Conservation (phyloP, 768 basidiomycete genomes). For the Lentinula boryana region DNA sequence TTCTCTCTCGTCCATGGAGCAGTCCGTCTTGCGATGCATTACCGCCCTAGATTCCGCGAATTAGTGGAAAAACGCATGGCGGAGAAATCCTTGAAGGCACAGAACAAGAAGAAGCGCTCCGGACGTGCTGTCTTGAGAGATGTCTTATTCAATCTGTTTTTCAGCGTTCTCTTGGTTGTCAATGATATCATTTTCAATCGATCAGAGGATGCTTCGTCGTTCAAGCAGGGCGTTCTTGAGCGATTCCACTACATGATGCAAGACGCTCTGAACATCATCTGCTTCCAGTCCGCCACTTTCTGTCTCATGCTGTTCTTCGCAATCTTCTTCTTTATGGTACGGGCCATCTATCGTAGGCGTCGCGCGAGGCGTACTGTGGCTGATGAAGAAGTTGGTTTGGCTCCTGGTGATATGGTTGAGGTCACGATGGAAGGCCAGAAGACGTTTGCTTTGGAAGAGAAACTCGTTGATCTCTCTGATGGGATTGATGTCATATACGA, state of each 20-base stretch:
- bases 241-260: not conserved
- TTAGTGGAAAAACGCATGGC: not conserved
- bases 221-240: not conserved
- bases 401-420: not conserved
- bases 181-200: conserved; percentile 1
- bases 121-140: not conserved
- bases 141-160: not conserved
- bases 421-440: not conserved
- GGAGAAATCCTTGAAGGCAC: not conserved
- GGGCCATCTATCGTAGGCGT: not conserved
- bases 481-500: not conserved
- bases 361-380: not conserved
- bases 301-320: not conserved
- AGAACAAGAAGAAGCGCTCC: not conserved
- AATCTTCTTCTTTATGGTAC: not conserved
- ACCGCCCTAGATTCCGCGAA: not conserved
- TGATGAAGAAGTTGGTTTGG: conserved; percentile 1
- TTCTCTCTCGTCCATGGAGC: not conserved
- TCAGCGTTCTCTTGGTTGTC: not conserved
- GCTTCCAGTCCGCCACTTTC: not conserved
- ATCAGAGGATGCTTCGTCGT: not conserved
- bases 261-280: not conserved
- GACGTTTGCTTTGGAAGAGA: not conserved
- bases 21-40: not conserved
- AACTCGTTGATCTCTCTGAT: not conserved